These are phyloP conservation scores for Calcarisporium arbuscula DNA, from an alignment of 2,329 filamentous ascomycete species.

Conservation along the genomic window DNA sequence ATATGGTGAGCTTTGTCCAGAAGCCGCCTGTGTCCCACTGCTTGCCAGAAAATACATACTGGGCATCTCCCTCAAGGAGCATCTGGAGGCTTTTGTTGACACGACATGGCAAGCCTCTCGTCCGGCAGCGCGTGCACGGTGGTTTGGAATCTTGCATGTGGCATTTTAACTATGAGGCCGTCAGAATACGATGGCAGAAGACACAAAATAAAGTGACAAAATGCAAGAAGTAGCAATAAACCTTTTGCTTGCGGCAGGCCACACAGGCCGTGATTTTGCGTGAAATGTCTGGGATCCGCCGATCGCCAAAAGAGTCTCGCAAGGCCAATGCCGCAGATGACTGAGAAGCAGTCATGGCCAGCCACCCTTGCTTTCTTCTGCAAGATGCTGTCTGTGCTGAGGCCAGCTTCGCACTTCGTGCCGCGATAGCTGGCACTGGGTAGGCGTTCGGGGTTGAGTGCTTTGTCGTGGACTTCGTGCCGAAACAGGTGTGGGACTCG, in stretches of 20 bases:
- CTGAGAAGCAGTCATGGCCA: too few relatives aligned
- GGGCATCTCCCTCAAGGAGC: not conserved
- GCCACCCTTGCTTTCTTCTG: too few relatives aligned
- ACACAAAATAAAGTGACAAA: not conserved
- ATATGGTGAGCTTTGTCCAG: too few relatives aligned
- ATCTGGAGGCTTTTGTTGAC: not conserved
- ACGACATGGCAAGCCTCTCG: not conserved
- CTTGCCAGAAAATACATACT: not conserved
- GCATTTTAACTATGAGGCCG: not conserved
- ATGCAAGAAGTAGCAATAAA: not conserved
- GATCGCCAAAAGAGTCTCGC: not conserved
- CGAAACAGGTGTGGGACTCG: too few relatives aligned
- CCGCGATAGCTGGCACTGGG: too few relatives aligned
- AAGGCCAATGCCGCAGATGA: not conserved
- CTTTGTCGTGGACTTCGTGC: too few relatives aligned
- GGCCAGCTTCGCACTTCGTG: too few relatives aligned
- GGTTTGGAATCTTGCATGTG: not conserved
- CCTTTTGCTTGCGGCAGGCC: not conserved
- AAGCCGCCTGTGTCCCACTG: too few relatives aligned
- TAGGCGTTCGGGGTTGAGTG: too few relatives aligned
- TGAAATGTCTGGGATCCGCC: not conserved
- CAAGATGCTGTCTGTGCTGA: too few relatives aligned
- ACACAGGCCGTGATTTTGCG: not conserved
- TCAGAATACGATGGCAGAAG: not conserved
- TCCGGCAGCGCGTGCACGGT: not conserved